Conservation (phyloP, 2,329 filamentous ascomycete genomes). For the Aspergillus sp. region DNA sequence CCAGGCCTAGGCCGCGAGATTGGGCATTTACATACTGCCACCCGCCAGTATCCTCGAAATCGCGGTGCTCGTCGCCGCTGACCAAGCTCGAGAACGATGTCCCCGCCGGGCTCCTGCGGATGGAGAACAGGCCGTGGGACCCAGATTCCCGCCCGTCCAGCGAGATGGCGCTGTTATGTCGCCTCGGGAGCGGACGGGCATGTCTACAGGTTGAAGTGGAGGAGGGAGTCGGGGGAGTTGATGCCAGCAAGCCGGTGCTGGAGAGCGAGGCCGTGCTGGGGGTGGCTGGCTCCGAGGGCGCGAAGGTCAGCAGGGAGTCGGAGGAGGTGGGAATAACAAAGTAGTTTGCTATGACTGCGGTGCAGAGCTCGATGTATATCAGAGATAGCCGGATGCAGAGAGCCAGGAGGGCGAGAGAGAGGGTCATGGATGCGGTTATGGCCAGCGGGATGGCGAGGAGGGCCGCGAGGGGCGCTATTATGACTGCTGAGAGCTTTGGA, state of each 20-base stretch:
- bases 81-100: constrained; percentile 17
- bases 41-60: constrained; percentile 37
- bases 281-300: constrained; percentile 19
- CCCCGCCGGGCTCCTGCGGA: background rate
- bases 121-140: constrained; percentile 5
- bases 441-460: constrained; percentile 55
- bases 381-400: constrained; percentile 52
- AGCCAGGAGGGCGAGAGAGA: constrained; percentile 51
- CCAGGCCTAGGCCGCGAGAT: constrained; percentile 14
- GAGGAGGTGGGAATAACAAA: constrained; percentile 30
- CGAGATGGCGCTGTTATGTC: background rate
- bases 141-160: background rate
- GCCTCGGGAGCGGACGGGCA: background rate
- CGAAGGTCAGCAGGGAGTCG: constrained; percentile 20
- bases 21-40: constrained; percentile 22
- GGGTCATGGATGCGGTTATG: constrained; percentile 55
- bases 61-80: constrained; percentile 27
- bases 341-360: constrained; percentile 49
- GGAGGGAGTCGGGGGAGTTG: background rate
- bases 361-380: constrained; percentile 54
- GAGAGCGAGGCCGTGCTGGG: constrained; percentile 4
- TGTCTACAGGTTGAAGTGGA: background rate
- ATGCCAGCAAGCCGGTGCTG: no score
- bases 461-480: constrained; percentile 55
- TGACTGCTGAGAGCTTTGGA: no score